These are phyloP conservation scores for Lavandula angustifolia DNA, from an alignment of 257 asterid species.

Conservation along the genomic window DNA sequence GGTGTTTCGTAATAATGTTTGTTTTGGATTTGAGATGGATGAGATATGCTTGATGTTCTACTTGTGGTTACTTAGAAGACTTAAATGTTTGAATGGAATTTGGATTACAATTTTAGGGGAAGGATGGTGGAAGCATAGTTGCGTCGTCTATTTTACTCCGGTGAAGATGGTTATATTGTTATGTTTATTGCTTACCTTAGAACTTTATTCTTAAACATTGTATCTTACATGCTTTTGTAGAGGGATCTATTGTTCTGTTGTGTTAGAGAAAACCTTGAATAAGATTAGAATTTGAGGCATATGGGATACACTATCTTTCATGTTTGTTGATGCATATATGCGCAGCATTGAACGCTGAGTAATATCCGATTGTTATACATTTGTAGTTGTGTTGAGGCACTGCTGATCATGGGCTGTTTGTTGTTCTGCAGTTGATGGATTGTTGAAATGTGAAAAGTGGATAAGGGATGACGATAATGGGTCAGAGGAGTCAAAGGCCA, in stretches of 20 bases:
- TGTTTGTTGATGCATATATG: not conserved
- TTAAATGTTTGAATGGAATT: not conserved
- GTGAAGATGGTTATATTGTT: not conserved
- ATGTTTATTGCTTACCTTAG: not conserved
- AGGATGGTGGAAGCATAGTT: not conserved
- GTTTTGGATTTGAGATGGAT: not conserved
- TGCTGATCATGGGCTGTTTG: constrained; percentile 17
- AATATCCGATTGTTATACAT: not conserved
- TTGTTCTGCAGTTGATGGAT: constrained; percentile 71
- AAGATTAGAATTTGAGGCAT: not conserved
- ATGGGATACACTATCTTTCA: not conserved
- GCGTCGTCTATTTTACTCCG: not conserved
- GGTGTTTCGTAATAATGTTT: too few relatives aligned
- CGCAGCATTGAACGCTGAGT: not conserved
- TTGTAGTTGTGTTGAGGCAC: constrained; percentile 12
- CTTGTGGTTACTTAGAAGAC: not conserved
- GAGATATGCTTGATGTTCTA: constrained; percentile 24
- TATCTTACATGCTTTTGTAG: too few relatives aligned
- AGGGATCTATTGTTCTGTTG: too few relatives aligned
- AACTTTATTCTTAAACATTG: too few relatives aligned
- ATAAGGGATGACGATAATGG: constrained; percentile 67
- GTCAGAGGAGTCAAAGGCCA: constrained; percentile 67
- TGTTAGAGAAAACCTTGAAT: too few relatives aligned
- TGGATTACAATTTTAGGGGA: too few relatives aligned
- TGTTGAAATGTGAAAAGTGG: constrained; percentile 84